Evolutionary conservation across 495 filamentous ascomycete genomes (phyloP).

Genomic region (Margaritispora aquatica): DNA sequence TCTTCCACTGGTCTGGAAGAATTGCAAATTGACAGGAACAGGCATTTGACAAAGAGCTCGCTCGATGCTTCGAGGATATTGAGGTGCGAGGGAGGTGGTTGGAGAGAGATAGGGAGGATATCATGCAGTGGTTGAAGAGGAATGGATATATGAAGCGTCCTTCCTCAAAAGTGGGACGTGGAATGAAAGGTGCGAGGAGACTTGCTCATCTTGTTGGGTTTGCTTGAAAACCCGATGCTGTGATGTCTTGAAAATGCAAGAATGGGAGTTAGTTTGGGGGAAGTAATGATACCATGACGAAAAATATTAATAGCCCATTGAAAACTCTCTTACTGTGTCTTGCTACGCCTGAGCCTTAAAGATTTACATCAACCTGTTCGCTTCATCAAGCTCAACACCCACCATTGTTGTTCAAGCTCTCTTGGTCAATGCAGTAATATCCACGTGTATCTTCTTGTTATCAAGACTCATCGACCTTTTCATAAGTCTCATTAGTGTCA

Average conservation of each 20-base stretch:
- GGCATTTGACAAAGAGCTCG: conserved; percentile 53
- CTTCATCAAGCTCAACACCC: too few species aligned
- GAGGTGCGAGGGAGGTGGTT: conserved; percentile 56
- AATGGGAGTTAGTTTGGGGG: not conserved
- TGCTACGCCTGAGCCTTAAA: too few species aligned
- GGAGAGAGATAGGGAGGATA: conserved; percentile 53
- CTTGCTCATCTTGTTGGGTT: not conserved
- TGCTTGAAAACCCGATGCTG: not conserved
- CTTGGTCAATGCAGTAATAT: too few species aligned
- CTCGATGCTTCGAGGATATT: conserved; percentile 56
- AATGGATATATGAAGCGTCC: conserved; percentile 40
- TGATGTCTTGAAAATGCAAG: not conserved
- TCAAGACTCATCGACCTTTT: too few species aligned
- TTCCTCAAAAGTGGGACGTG: not conserved
- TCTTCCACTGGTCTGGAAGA: not conserved
- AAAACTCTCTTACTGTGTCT: not conserved
- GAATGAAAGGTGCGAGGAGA: not conserved
- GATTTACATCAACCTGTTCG: too few species aligned
- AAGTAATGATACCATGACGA: not conserved
- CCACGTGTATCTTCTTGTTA: too few species aligned
- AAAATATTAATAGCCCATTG: not conserved
- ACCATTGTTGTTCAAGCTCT: too few species aligned
- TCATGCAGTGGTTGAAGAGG: conserved; percentile 52
- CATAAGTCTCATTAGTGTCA: too few species aligned
- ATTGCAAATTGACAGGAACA: conserved; percentile 13